Percentiles rank a stretch among this genome's conserved stretches.
Evolutionary conservation across 2,329 filamentous ascomycete genomes (phyloP).

Genomic region (Tolypocladium endophyticum): DNA sequence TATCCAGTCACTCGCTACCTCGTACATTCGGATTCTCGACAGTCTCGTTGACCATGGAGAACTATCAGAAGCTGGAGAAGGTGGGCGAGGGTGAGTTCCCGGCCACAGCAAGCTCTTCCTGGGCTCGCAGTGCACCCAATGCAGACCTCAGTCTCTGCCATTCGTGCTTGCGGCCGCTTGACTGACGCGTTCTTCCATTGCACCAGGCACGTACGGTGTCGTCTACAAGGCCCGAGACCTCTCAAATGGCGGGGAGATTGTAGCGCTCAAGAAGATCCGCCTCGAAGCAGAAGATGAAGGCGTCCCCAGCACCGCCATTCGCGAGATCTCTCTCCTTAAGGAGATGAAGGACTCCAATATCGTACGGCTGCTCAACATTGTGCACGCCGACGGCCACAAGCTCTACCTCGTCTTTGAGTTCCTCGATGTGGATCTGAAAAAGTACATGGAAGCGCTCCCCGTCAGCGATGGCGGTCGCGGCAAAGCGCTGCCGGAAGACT

Average conservation of each 20-base stretch:
- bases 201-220: slow-evolving; percentile 78
- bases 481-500: slow-evolving; percentile 73
- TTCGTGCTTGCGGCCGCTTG: background rate
- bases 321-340: slow-evolving; percentile 87
- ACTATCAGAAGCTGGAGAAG: slow-evolving; percentile 95
- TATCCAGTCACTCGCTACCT: background rate
- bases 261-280: slow-evolving; percentile 90
- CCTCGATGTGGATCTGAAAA: slow-evolving; percentile 85
- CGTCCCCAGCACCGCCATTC: slow-evolving; percentile 84
- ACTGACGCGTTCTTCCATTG: background rate
- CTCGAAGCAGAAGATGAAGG: slow-evolving; percentile 93
- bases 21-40: background rate
- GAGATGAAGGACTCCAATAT: slow-evolving; percentile 92
- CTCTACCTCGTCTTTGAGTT: slow-evolving; percentile 90
- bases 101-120: background rate
- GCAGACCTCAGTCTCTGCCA: background rate
- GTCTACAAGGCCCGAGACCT: slow-evolving; percentile 92
- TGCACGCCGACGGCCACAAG: slow-evolving; percentile 90
- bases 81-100: slow-evolving; percentile 72
- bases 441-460: slow-evolving; percentile 88
- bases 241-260: slow-evolving; percentile 69
- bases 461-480: slow-evolving; percentile 76
- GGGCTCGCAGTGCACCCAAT: background rate
- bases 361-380: slow-evolving; percentile 79
- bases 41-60: slow-evolving; percentile 55